Base-by-base conservation (phyloP, 1,284 basidiomycete genomes). In the Uromyces viciae-fabae region DNA sequence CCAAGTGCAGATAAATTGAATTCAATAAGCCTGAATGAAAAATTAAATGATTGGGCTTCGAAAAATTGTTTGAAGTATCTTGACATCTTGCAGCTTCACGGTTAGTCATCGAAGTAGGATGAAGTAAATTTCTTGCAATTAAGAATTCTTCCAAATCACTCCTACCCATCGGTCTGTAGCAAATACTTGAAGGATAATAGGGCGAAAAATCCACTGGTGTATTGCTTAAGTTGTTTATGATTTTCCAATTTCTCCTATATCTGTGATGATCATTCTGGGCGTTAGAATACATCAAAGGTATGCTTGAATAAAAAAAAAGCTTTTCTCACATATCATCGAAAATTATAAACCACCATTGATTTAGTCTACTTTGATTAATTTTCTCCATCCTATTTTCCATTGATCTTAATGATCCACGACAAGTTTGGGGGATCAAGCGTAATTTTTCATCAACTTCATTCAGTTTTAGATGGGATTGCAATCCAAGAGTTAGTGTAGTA, bases 311-410 rank as follows among this genome's bases (percentile, higher is more conserved):
- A 31, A 7, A 58, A 58, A 60, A 60, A 3, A 31, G n/a, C 36
- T 36, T 4, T 38, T 17, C 38, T 36, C 49, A 60, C 60, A 46
- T 31, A 85, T 90, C 83, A 82, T 92, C 92, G 90, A 92, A 94
- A 83, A 92, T 90, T 9, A 93, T 88, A 85, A 91, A 93, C 92
- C 93, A 94, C 91, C 92, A 93, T 0, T 90, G 64, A 33, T 83
- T 82, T 19, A 82, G 38, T 9, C 75, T 79, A 25, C 71, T 82
- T 15, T 83, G 74, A 3, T 82, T 82, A 52, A 83, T 82, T 66
- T 82, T 83, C 28, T 69, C 54, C 19, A 78, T 74, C 40, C 76
- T 28, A 5, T 75, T 58, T 40, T 73, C 60, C 58, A 82, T 46
- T 19, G 54, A 33, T 9, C 36, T 17, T 73, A 82, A 38, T 0